phyloP scores from a whole-genome alignment of 2,329 filamentous ascomycete species.

The Aspergillus texensis region DNA sequence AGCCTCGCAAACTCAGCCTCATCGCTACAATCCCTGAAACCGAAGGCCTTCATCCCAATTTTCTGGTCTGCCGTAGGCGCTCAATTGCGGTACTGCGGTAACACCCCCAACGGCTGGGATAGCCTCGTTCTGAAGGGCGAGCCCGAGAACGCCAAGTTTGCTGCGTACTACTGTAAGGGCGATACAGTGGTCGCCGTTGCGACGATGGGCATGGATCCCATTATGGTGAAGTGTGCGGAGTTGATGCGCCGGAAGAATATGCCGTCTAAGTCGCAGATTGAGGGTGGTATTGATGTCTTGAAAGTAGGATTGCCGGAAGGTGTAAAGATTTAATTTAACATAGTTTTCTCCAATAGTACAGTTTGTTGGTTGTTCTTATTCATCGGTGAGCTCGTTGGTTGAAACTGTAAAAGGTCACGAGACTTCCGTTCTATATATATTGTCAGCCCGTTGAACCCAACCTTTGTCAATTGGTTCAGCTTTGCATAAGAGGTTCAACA shows the following conservation, averaged over 20 bases:
- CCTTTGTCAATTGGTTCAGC: background rate
- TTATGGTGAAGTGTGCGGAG: conserved; percentile 79
- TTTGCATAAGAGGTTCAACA: background rate
- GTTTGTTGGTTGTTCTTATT: background rate
- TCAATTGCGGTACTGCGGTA: conserved; percentile 92
- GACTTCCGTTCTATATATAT: background rate
- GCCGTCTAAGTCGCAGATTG: conserved; percentile 76
- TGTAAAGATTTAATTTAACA: conserved; percentile 22
- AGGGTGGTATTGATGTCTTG: conserved; percentile 53
- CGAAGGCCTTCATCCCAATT: conserved; percentile 81
- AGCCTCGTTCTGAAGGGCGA: conserved; percentile 80
- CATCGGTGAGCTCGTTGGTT: background rate
- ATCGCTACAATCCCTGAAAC: conserved; percentile 47
- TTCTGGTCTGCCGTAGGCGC: conserved; percentile 95
- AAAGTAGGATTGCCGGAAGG: conserved; percentile 29
- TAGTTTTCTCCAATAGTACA: too few relatives aligned
- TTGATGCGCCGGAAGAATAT: conserved; percentile 82
- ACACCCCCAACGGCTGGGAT: conserved; percentile 80
- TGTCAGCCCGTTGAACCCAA: background rate
- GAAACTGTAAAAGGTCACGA: background rate
- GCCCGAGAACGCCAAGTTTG: conserved; percentile 76
- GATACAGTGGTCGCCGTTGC: conserved; percentile 88
- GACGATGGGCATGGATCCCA: conserved; percentile 86
- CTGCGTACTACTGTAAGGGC: conserved; percentile 84
- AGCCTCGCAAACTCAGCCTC: conserved; percentile 20